Base-by-base conservation (phyloP, 2,329 filamentous ascomycete species). In the Nothopassalora personata region DNA sequence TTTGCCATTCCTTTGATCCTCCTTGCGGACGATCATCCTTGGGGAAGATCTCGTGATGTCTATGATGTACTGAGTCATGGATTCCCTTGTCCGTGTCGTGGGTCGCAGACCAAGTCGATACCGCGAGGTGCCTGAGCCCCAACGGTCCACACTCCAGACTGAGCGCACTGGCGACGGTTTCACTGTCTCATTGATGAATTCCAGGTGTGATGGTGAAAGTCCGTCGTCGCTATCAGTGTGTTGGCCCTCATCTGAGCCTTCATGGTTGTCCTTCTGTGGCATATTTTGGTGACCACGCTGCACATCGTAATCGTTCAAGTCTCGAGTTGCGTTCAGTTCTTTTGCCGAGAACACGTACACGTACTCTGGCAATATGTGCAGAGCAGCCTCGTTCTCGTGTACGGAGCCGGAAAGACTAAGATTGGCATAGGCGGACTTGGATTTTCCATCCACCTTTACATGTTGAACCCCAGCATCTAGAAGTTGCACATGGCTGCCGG, bases 401-500 rank as follows among this genome's bases (percentile, higher is more conserved):
- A n/a, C 7, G 28, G 51, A 34, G n/a, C 56, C 56, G 1, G 54
- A 45, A 6, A 58, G 46, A 23, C 18, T 49, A 36, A 57, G 45
- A 23, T 4, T 48, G 18, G 18, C 39, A 28, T 19, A 53, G 18
- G 34, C 56, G 39, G 36, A 54, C 47, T 36, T 56, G 18, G 28
- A 1, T 18, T 15, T 28, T 13, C 30, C 27, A 10, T 19, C 30
- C 9, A 30, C 30, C 13, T 10, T 27, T 5, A 27, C 27, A 19
- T 8, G n/a, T 48, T 19, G 53, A 10, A 39, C 34, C 10, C n/a
- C 33, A 27, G 50, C 46, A 11, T 54, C 36, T 34, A 51, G 10
- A 1, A 66, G 52, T 43, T 70, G 67, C 8, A 68, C 63, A 54
- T 70, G 67, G 50, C 68, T 66, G n/a, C 65, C 63, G 5, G 68